Conservation (phyloP, 2,329 filamentous ascomycete species). For the Clonostachys rosea region DNA sequence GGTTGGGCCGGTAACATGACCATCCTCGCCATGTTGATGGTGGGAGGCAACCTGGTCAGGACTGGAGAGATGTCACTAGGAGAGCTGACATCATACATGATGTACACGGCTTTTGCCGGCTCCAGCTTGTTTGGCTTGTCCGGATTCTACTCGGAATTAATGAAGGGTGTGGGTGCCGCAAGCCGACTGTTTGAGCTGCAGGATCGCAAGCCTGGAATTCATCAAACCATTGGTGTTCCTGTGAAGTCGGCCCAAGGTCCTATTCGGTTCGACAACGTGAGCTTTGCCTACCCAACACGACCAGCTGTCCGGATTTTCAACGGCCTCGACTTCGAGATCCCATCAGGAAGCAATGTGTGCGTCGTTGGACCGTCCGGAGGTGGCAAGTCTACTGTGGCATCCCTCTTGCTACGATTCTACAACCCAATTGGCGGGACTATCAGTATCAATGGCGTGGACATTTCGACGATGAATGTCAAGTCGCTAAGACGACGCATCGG, state of each 20-base stretch:
- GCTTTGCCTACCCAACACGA: conserved; percentile 89
- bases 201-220: conserved; percentile 80
- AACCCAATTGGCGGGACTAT: conserved; percentile 74
- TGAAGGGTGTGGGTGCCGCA: conserved; percentile 98
- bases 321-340: conserved; percentile 83
- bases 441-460: conserved; percentile 78
- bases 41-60: conserved; percentile 86
- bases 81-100: conserved; percentile 92
- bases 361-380: conserved; percentile 95
- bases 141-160: conserved; percentile 95
- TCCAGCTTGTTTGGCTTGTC: conserved; percentile 92
- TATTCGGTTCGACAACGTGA: conserved; percentile 82
- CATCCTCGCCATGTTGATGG: conserved; percentile 83
- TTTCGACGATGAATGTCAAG: conserved; percentile 86
- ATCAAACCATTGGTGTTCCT: conserved; percentile 75
- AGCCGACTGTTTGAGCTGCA: conserved; percentile 93
- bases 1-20: conserved; percentile 96
- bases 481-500: conserved; percentile 89
- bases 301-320: conserved; percentile 91
- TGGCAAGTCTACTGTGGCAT: conserved; percentile 92
- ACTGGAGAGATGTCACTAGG: conserved; percentile 83
- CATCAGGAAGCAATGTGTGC: conserved; percentile 89
- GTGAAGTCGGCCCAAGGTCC: conserved; percentile 82
- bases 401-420: conserved; percentile 89
- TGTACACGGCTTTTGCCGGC: conserved; percentile 87